Percentiles rank a stretch among this genome's conserved stretches.
These are phyloP conservation scores for Crotalaria pallida DNA, from an alignment of 306 rosid species.

Conservation along the genomic window DNA sequence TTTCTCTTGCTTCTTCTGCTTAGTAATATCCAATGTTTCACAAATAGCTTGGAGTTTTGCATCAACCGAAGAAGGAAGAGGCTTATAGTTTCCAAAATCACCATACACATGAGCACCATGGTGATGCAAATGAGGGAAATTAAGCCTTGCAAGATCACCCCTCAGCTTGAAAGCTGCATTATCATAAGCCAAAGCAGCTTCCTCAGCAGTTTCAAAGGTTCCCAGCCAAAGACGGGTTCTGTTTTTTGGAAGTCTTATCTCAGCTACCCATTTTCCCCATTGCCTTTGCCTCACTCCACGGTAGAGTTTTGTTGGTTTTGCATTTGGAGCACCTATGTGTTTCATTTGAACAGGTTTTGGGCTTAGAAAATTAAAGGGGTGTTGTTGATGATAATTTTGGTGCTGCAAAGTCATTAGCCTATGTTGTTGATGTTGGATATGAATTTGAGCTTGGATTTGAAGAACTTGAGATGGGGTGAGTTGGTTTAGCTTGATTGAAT, in stretches of 20 bases:
- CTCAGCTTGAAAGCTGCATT: conserved; percentile 68
- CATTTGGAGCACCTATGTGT: conserved; percentile 19
- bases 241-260: conserved; percentile 79
- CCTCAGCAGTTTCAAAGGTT: conserved; percentile 72
- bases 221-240: conserved; percentile 87
- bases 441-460: conserved; percentile 62
- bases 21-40: conserved; percentile 38
- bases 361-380: conserved; percentile 20
- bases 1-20: conserved; percentile 27
- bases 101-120: conserved; percentile 39
- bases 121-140: conserved; percentile 62
- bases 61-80: conserved; percentile 65
- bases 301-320: conserved; percentile 52
- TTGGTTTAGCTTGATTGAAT: conserved; percentile 51
- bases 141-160: conserved; percentile 63
- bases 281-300: conserved; percentile 82
- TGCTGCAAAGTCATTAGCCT: not conserved
- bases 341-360: conserved; percentile 60
- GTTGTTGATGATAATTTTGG: conserved; percentile 12
- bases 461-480: conserved; percentile 55
- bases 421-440: conserved; percentile 28
- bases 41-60: conserved; percentile 74
- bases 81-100: conserved; percentile 43
- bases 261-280: conserved; percentile 94
- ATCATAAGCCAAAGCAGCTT: conserved; percentile 78